Evolutionary conservation across 306 rosid genomes (phyloP), one percentile per base, ranked within the genome.

Genomic region (Cucurbita maxima): DNA sequence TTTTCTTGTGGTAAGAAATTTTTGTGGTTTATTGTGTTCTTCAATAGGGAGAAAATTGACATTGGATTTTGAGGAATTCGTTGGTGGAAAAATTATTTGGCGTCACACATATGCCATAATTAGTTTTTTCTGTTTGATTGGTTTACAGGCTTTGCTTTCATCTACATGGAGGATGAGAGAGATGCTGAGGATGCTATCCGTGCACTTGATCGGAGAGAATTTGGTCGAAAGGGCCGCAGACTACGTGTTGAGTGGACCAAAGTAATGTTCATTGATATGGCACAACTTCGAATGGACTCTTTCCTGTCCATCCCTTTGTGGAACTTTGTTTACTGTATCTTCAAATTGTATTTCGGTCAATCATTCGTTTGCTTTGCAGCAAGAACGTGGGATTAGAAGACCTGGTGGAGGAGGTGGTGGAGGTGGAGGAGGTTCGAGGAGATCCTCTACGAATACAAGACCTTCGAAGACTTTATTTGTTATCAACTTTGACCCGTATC

Each of bases 211-310:
- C 83, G 87, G 72, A 83, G 81, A 66, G 99, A 91, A 73, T 95
- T 89, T 87, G 97, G 99, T 45, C 92, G 89, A 9, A 83, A 89
- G 83, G 96, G 99, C 10, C 99, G 96, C 43, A 85, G 96, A 75
- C 96, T 95, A 74, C 97, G 97, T 75, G 99, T 95, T 52, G 99
- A 95, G 82, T 95, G 99, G 99, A 91, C 99, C n/a, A 95, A 91
- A 86, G 99, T 95, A 77, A 71, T 59, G 7, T 75, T n/a, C 68
- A 19, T 71, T 55, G 44, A 63, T 63, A 63, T 63, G 8, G 1
- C 55, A 40, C 64, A 44, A 16, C 74, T 25, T 34, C 13, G 22
- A 50, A 50, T 47, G 73, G 36, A 18, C 22, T 71, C 5, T 70
- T 71, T 19, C n/a, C 75, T 56, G 54, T 38, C 30, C 8, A 61